phyloP scores from a whole-genome alignment of 352 stramenopile species.

The Lagenidium giganteum region DNA sequence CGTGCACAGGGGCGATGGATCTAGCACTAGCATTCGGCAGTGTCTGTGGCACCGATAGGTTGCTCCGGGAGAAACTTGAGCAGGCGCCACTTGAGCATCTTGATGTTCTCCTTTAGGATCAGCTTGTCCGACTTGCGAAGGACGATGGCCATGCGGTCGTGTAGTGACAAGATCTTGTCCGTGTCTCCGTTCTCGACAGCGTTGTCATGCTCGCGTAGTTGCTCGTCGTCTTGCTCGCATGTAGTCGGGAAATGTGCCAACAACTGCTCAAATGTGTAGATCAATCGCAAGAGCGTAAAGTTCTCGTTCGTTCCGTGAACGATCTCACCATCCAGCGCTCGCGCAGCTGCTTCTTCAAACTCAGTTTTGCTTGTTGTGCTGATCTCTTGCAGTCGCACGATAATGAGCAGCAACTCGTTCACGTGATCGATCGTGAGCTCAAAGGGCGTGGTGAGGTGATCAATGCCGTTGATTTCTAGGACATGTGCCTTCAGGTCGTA shows the following conservation, averaged over 20 bases:
- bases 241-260: slow-evolving; percentile 38
- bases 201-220: slow-evolving; percentile 3
- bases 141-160: slow-evolving; percentile 48
- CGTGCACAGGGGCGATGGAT: no score
- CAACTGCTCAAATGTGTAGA: slow-evolving; percentile 60
- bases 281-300: slow-evolving; percentile 38
- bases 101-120: slow-evolving; percentile 60
- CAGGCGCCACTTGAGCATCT: slow-evolving; percentile 69
- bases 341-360: slow-evolving; percentile 26
- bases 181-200: slow-evolving; percentile 7
- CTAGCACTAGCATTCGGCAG: no score
- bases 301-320: slow-evolving; percentile 50
- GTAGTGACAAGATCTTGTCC: slow-evolving; percentile 19
- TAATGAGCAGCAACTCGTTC: slow-evolving; percentile 64
- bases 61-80: slow-evolving; percentile 55
- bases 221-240: slow-evolving; percentile 29
- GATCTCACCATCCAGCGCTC: slow-evolving; percentile 50
- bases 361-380: slow-evolving; percentile 36
- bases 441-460: slow-evolving; percentile 53
- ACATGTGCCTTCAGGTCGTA: slow-evolving; percentile 43
- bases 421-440: slow-evolving; percentile 55
- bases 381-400: slow-evolving; percentile 60
- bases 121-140: slow-evolving; percentile 53
- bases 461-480: slow-evolving; percentile 43
- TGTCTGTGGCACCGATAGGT: no score